phyloP scores from a whole-genome alignment of 257 asterid genomes.

The Knoxia roxburghii region DNA sequence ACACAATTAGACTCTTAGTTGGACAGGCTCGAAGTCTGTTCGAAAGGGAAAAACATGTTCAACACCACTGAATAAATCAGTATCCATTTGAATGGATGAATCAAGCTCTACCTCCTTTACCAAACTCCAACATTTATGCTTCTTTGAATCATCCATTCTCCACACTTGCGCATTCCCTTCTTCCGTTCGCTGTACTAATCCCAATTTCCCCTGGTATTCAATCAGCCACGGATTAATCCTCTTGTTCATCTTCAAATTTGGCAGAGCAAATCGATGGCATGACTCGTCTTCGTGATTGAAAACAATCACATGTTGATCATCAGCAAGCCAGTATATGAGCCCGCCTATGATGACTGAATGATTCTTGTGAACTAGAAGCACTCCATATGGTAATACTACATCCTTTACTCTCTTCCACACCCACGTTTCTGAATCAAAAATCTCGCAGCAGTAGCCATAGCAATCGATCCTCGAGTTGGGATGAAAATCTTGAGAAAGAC shows the following conservation, averaged over 20 bases:
- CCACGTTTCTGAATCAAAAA: slow-evolving; percentile 25
- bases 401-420: slow-evolving; percentile 13
- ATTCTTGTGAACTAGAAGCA: accelerated
- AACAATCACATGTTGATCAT: slow-evolving; percentile 4
- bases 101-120: neutral
- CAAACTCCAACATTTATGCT: neutral
- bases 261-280: neutral
- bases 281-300: neutral
- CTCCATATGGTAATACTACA: neutral
- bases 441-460: slow-evolving; percentile 5
- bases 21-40: too few relatives aligned
- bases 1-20: too few relatives aligned
- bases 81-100: too few relatives aligned
- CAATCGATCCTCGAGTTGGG: neutral
- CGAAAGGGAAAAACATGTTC: too few relatives aligned
- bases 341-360: neutral
- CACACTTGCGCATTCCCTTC: neutral
- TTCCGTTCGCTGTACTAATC: neutral
- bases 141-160: neutral
- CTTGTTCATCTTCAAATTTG: neutral
- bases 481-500: neutral
- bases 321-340: slow-evolving; percentile 11
- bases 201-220: neutral
- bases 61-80: too few relatives aligned
- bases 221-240: neutral